Evolutionary conservation across 2,329 filamentous ascomycete genomes (phyloP).

Genomic region (Colletotrichum plurivorum): DNA sequence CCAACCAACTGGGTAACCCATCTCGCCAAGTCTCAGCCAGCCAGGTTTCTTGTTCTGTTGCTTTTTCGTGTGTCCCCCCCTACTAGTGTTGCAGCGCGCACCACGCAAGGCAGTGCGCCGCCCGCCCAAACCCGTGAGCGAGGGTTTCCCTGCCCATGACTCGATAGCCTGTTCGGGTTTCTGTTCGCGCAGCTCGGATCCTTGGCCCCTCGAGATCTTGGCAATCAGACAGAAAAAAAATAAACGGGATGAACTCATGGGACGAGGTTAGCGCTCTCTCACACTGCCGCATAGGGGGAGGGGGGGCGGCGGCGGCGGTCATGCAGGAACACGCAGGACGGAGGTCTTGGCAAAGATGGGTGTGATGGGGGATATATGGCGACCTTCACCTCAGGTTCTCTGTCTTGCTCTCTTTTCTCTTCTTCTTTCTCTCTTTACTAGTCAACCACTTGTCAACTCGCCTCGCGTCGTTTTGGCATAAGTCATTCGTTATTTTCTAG

Average conservation of each 20-base stretch:
- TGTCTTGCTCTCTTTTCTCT: too few relatives aligned
- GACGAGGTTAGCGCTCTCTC: not conserved
- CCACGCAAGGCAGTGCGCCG: slow-evolving; percentile 6
- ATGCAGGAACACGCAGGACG: not conserved
- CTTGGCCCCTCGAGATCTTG: slow-evolving; percentile 23
- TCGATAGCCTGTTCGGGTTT: slow-evolving; percentile 16
- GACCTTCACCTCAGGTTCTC: not conserved
- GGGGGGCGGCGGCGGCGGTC: not conserved
- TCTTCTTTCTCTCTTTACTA: not conserved
- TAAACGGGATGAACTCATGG: slow-evolving; percentile 26
- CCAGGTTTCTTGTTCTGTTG: slow-evolving; percentile 8
- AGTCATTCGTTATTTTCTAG: slow-evolving; percentile 32
- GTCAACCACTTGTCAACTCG: slow-evolving; percentile 1
- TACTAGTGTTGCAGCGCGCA: not conserved
- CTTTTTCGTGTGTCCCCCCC: slow-evolving; percentile 1
- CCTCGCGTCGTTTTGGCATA: slow-evolving; percentile 16
- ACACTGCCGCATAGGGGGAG: not conserved
- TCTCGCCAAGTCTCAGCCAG: slow-evolving; percentile 25
- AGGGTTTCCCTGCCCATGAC: slow-evolving; percentile 19
- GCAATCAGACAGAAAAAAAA: slow-evolving; percentile 10
- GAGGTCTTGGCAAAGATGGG: slow-evolving; percentile 15
- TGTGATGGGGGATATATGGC: slow-evolving; percentile 33
- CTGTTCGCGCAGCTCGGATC: not conserved
- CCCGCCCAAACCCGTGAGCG: not conserved
- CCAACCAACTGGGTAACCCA: slow-evolving; percentile 15